Evolutionary conservation across 1,284 basidiomycete species (phyloP).

Genomic region (Golubevia pallescens): DNA sequence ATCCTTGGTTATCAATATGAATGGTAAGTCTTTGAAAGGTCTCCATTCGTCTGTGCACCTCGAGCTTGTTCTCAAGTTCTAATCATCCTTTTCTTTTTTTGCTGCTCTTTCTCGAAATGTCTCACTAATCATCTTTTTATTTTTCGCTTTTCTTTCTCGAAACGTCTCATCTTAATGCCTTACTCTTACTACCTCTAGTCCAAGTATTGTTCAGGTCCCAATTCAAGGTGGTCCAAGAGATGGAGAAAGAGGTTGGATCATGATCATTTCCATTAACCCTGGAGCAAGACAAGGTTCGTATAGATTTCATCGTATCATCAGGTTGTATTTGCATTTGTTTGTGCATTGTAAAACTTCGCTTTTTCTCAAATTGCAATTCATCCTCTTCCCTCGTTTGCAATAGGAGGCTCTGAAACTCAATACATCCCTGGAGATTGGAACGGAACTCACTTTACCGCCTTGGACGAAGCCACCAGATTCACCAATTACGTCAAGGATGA

Average conservation of each 20-base stretch:
- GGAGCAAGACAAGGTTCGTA: constrained; percentile 14
- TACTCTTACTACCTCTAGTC: constrained; percentile 13
- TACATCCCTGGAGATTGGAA: constrained; percentile 66
- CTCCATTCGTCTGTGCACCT: no score
- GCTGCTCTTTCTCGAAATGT: no score
- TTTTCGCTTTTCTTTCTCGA: no score
- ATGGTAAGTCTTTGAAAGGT: constrained; percentile 60
- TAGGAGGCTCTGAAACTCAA: constrained; percentile 63
- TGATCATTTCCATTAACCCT: constrained; percentile 44
- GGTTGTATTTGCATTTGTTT: no score
- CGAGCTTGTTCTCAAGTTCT: no score
- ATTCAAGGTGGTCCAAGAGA: constrained; percentile 47
- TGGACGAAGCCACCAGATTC: constrained; percentile 56
- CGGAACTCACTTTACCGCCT: constrained; percentile 63
- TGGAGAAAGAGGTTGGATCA: constrained; percentile 37
- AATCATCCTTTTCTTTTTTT: no score
- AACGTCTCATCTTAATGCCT: no score
- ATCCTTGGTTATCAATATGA: constrained; percentile 65
- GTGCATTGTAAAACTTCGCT: no score
- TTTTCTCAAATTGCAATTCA: no score
- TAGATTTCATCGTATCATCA: no score
- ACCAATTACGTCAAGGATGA: constrained; percentile 66
- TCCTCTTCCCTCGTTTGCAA: constrained; percentile 14
- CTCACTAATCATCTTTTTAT: no score
- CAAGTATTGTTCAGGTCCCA: constrained; percentile 62